Percentiles rank a stretch among this genome's conserved stretches.
These are phyloP conservation scores for Mycena rosella DNA, from an alignment of 768 basidiomycete genomes.

Conservation along the genomic window DNA sequence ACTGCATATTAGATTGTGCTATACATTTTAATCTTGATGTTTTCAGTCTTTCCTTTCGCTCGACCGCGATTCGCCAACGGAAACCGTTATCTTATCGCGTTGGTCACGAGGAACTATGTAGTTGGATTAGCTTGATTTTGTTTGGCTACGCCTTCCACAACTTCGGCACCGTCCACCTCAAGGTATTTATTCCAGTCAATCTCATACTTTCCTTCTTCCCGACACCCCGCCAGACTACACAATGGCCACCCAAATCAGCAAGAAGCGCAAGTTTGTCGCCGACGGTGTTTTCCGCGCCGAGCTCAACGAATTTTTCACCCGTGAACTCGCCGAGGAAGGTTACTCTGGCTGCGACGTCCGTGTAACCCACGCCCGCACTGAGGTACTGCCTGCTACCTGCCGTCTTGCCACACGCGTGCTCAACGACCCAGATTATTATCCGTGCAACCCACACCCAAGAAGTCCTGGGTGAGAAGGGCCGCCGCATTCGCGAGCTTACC, in stretches of 20 bases:
- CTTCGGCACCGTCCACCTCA: conserved; percentile 29
- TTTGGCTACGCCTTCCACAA: too few species aligned
- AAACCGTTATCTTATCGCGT: too few species aligned
- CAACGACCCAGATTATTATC: conserved; percentile 87
- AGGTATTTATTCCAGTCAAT: conserved; percentile 30
- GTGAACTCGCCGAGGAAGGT: conserved; percentile 98
- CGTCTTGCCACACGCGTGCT: neutral
- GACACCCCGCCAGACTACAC: conserved; percentile 44
- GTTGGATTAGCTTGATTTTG: too few species aligned
- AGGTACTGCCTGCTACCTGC: conserved; percentile 62
- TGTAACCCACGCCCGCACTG: conserved; percentile 98
- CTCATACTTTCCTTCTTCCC: conserved; percentile 6
- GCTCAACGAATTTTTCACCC: conserved; percentile 98
- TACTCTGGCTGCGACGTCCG: conserved; percentile 99
- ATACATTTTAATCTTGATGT: too few species aligned
- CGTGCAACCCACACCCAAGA: conserved; percentile 99
- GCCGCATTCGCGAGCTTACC: conserved; percentile 75
- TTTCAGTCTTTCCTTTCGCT: too few species aligned
- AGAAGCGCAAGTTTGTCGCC: conserved; percentile 98
- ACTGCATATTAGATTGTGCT: too few species aligned
- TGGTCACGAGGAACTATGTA: too few species aligned
- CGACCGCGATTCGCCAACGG: too few species aligned
- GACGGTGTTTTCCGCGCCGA: conserved; percentile 99
- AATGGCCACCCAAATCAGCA: conserved; percentile 93
- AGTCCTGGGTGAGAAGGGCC: conserved; percentile 98